Evolutionary conservation across 1,284 basidiomycete genomes (phyloP).

Genomic region (Melampsora medusae): DNA sequence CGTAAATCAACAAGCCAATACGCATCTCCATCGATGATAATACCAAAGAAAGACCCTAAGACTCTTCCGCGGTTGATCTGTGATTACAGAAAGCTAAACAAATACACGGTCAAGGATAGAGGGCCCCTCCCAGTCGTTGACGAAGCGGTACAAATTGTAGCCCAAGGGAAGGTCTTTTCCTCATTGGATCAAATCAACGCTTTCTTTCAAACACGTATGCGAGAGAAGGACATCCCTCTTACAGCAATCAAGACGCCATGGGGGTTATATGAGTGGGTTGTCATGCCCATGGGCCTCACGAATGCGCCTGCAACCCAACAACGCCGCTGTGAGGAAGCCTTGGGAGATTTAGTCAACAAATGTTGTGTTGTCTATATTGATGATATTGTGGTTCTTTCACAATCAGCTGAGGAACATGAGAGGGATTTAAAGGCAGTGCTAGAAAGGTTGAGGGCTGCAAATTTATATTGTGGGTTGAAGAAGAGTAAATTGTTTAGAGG

Average conservation of each 20-base stretch:
- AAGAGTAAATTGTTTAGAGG: background rate
- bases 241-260: slow-evolving; percentile 57
- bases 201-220: slow-evolving; percentile 57
- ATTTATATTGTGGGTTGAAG: background rate
- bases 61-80: background rate
- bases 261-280: slow-evolving; percentile 58
- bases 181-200: slow-evolving; percentile 59
- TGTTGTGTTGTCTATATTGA: slow-evolving; percentile 12
- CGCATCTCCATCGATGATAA: background rate
- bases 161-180: slow-evolving; percentile 51
- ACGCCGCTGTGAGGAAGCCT: slow-evolving; percentile 42
- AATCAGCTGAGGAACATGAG: background rate
- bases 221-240: slow-evolving; percentile 55
- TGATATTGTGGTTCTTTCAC: background rate
- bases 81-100: slow-evolving; percentile 45
- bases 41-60: background rate
- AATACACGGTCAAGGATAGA: slow-evolving; percentile 45
- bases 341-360: slow-evolving; percentile 48
- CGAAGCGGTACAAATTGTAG: background rate
- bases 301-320: slow-evolving; percentile 57
- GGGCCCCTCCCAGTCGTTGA: slow-evolving; percentile 42
- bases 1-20: background rate
- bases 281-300: slow-evolving; percentile 58
- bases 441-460: background rate
- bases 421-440: background rate